Conservation (phyloP, 345 rosid species). For the Citrus mangshanensis region DNA sequence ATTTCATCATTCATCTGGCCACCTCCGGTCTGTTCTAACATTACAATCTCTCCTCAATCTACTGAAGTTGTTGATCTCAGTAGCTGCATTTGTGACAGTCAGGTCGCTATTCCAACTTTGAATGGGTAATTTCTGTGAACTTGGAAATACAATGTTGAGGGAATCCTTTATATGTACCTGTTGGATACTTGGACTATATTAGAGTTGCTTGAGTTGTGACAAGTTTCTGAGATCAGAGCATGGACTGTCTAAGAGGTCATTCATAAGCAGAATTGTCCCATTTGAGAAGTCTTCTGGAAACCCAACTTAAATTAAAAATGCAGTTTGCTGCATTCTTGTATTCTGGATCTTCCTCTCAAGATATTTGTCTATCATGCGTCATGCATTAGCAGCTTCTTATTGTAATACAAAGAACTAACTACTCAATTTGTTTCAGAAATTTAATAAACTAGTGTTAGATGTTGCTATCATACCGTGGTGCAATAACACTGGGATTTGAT, state of each 20-base stretch:
- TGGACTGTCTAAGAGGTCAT: background rate
- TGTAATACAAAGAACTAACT: background rate
- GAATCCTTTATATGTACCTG: background rate
- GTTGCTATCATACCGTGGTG: background rate
- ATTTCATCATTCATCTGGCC: background rate
- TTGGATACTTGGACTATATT: background rate
- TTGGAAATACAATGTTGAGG: no score
- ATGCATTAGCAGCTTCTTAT: background rate
- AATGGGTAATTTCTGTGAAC: no score
- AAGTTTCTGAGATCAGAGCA: background rate
- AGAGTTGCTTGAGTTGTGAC: background rate
- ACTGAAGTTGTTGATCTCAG: no score
- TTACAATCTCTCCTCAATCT: no score
- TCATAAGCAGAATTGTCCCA: background rate
- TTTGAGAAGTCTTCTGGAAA: background rate
- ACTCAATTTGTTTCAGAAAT: background rate
- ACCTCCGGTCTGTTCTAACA: background rate
- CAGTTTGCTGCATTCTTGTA: background rate
- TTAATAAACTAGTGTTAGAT: background rate
- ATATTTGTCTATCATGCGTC: background rate
- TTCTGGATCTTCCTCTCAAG: background rate
- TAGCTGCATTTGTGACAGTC: no score
- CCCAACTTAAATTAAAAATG: no score
- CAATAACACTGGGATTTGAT: conserved; percentile 13
- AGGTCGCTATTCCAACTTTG: no score